phyloP scores from a whole-genome alignment of 352 stramenopile species.

The Blastocystis sp. region DNA sequence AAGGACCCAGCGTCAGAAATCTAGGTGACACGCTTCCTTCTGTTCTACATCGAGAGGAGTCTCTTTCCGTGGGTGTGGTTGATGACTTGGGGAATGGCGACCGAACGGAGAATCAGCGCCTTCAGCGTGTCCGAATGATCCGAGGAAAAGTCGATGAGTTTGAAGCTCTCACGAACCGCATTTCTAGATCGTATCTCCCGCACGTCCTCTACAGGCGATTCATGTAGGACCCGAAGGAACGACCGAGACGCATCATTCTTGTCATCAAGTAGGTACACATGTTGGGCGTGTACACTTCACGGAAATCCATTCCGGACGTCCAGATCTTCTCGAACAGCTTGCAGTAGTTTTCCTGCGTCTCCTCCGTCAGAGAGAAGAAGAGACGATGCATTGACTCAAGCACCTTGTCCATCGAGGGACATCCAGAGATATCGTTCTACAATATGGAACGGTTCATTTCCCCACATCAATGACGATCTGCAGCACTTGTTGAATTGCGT shows the following conservation, averaged over 20 bases:
- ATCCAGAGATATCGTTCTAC: slow-evolving; percentile 16
- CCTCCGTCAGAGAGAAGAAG: slow-evolving; percentile 34
- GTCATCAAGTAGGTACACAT: slow-evolving; percentile 28
- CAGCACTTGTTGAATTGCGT: slow-evolving; percentile 2
- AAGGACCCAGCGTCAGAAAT: not conserved
- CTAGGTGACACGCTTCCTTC: not conserved
- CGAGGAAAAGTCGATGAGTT: slow-evolving; percentile 25
- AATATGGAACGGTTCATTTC: not conserved
- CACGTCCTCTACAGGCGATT: not conserved
- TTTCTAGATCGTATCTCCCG: not conserved
- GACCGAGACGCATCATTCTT: not conserved
- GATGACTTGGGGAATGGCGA: not conserved
- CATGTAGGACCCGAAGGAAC: slow-evolving; percentile 2
- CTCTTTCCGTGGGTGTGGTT: slow-evolving; percentile 3
- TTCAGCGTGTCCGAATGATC: not conserved
- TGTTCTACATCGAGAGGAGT: not conserved
- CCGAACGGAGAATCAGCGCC: not conserved
- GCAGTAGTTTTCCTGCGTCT: not conserved
- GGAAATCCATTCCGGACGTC: not conserved
- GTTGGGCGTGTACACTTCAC: not conserved
- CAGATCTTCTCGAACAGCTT: slow-evolving; percentile 38
- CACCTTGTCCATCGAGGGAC: not conserved
- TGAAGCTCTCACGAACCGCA: slow-evolving; percentile 40
- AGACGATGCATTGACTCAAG: not conserved
- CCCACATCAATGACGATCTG: not conserved